Base-by-base conservation (phyloP, 306 rosid genomes). In the Sindora glabra region DNA sequence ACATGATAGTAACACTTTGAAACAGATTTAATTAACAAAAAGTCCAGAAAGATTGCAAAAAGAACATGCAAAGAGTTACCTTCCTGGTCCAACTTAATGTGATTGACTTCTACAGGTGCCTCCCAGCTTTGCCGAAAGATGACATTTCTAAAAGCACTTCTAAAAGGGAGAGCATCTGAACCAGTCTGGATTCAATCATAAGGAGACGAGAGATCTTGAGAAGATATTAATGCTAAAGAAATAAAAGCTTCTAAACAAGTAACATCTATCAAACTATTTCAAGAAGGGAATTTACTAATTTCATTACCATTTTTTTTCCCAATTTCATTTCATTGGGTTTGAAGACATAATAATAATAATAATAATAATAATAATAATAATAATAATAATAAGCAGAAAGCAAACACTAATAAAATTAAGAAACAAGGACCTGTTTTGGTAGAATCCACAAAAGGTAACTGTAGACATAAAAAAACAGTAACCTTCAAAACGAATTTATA, bases 141-240 rank as follows among this genome's bases (percentile, higher is more conserved):
- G 54, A 92, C 98, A 60, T 92, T 71, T 75, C 68, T 80, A 64
- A 88, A 88, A 69, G 98, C 96, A 58, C 94, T 88, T 67, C 71
- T 81, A 78, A 78, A 86, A 62, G 96, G 94, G 72, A 88, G 65
- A 29, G 83, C 74, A 74, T 92, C 98, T 17, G 87, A 83, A 66
- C 85, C 98, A n/a, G 77, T 69, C 98, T 92, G 86, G 50, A 73
- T 45, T 54, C 42, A 56, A 77, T 42, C 40, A 66, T 36, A 32
- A 63, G 46, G 59, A 51, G 41, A 55, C 37, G 23, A 40, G 49
- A 29, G 7, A 49, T 60, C 45, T 64, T 65, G 46, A 46, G 68
- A 80, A 69, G 54, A 69, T 67, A 39, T 38, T 52, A 40, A 63
- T 42, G 40, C 38, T 62, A 8, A 18, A 32, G 17, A 72, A 45